Evolutionary conservation across 1,139 yeast species (phyloP).

Genomic region (Yamadazyma triangularis): DNA sequence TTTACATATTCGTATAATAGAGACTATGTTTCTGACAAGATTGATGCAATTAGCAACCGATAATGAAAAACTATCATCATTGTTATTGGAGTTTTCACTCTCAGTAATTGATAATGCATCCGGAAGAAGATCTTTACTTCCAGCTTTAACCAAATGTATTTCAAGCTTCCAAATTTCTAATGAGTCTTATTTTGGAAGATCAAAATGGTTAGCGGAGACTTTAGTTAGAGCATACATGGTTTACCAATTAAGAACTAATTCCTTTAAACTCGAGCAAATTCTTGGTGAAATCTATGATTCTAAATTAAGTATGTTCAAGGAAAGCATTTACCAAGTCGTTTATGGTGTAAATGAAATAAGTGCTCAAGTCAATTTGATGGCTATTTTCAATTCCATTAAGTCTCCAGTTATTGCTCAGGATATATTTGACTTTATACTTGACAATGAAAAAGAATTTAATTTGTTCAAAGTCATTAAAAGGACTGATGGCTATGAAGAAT

Average conservation of each 20-base stretch:
- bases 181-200: slow-evolving; percentile 28
- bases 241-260: slow-evolving; percentile 51
- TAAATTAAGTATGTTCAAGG: slow-evolving; percentile 18
- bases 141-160: slow-evolving; percentile 47
- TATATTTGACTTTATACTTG: slow-evolving; percentile 40
- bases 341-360: slow-evolving; percentile 63
- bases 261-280: slow-evolving; percentile 57
- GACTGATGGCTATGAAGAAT: slow-evolving; percentile 67
- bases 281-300: slow-evolving; percentile 49
- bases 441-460: slow-evolving; percentile 34
- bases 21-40: slow-evolving; percentile 15
- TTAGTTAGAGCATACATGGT: slow-evolving; percentile 44
- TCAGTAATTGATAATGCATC: slow-evolving; percentile 48
- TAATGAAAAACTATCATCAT: slow-evolving; percentile 10
- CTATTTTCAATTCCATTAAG: slow-evolving; percentile 35
- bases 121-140: slow-evolving; percentile 68
- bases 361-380: slow-evolving; percentile 47
- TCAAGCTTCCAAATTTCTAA: slow-evolving; percentile 34
- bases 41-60: slow-evolving; percentile 13
- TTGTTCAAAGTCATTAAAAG: slow-evolving; percentile 48
- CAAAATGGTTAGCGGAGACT: slow-evolving; percentile 53
- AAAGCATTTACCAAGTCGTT: slow-evolving; percentile 40
- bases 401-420: slow-evolving; percentile 30
- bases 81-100: slow-evolving; percentile 33
- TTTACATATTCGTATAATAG: slow-evolving; percentile 54